phyloP scores from a whole-genome alignment of 352 stramenopile genomes.

The Elongisporangium prolatum region DNA sequence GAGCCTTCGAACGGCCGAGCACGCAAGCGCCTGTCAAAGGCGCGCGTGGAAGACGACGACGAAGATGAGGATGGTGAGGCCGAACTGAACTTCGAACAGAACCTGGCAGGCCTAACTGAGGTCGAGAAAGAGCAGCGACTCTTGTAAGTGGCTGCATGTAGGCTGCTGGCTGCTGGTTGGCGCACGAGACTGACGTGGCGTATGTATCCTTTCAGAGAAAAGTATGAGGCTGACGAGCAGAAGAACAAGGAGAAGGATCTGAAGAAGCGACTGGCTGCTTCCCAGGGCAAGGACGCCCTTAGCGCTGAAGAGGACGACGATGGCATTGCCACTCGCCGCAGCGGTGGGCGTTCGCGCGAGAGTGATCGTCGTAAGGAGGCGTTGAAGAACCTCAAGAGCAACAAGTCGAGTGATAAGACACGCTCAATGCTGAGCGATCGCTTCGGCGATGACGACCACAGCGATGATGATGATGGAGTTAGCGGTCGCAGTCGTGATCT shows the following conservation, averaged over 20 bases:
- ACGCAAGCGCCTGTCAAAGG: slow-evolving; percentile 28
- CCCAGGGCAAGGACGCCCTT: slow-evolving; percentile 37
- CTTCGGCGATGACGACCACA: slow-evolving; percentile 56
- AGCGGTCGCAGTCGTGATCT: slow-evolving; percentile 44
- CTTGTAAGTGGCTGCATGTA: slow-evolving; percentile 28
- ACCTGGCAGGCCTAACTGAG: slow-evolving; percentile 62
- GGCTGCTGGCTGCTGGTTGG: neutral
- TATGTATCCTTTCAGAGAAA: slow-evolving; percentile 32
- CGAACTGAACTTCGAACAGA: slow-evolving; percentile 42
- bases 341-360: slow-evolving; percentile 44
- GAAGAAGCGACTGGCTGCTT: slow-evolving; percentile 71
- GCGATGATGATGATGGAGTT: slow-evolving; percentile 31
- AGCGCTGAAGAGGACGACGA: slow-evolving; percentile 42
- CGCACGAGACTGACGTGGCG: neutral
- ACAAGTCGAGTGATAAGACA: slow-evolving; percentile 70
- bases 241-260: slow-evolving; percentile 80
- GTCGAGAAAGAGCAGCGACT: slow-evolving; percentile 86
- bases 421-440: slow-evolving; percentile 77
- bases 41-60: slow-evolving; percentile 19
- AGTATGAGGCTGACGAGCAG: slow-evolving; percentile 80
- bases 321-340: slow-evolving; percentile 37
- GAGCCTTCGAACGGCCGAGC: slow-evolving; percentile 20
- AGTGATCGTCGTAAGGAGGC: slow-evolving; percentile 77
- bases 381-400: slow-evolving; percentile 71
- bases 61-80: slow-evolving; percentile 37